Base-by-base conservation (phyloP, 2,329 filamentous ascomycete species). In the Nigrospora sphaerica region DNA sequence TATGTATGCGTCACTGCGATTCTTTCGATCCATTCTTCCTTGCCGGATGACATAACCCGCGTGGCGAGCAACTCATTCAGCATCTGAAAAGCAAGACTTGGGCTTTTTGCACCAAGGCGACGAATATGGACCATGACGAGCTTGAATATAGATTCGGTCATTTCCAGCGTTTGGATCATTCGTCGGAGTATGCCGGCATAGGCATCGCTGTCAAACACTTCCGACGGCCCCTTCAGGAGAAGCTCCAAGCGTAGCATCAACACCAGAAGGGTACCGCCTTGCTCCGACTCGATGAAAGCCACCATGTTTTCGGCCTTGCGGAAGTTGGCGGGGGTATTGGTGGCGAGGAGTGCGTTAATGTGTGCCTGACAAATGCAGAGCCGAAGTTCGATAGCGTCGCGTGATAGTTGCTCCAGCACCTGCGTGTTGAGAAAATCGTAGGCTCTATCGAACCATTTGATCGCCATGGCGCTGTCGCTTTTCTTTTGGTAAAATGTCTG, bases 391-490 rank as follows among this genome's bases (percentile, higher is more conserved):
- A 77, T 64, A 1, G 78, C 78, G 52, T 83, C 77, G 7, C 72
- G 66, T 28, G 81, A 81, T 4, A 85, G 63, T 16, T 67, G 63
- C 18, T 81, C 77, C 0, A 79, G 56, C 10, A 77, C 71, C 46
- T 80, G 78, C 17, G 59, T 56, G 43, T 76, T 73, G 23, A 91
- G 69, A 28, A 82, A 57, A 12, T 80, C 68, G 42, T 79, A 72
- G 3, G 87, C 82, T 52, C 86, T 76, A 46, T 83, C 75, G 1
- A 95, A 68, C 93, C 92, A 97, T 56, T 77, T 81, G 2, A 75
- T 61, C 1, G 88, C 85, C 39, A 74, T 59, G 1, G 66, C 56
- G 51, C 73, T 74, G 44, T 85, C 72, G 9, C 71, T 66, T 44
- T 74, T 77, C 3, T 59, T 62, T 3, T 80, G 61, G 18, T 17